These are phyloP conservation scores for Carex cristatella DNA, from an alignment of 176 grass and related monocot genomes.

Conservation along the genomic window DNA sequence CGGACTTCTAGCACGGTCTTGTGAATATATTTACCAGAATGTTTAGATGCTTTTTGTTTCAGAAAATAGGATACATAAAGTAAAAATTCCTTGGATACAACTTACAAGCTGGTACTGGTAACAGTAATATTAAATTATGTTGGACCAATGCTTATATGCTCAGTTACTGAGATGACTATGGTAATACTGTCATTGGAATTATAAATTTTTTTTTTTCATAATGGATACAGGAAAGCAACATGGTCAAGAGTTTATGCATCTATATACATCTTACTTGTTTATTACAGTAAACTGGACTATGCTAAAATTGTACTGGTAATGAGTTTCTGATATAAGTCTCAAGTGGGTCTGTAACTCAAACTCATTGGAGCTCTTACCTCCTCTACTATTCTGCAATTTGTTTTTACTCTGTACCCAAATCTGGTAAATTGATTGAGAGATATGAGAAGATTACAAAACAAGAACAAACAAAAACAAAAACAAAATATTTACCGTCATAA, in stretches of 20 bases:
- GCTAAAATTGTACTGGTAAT: neutral
- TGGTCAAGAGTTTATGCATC: neutral
- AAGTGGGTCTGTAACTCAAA: neutral
- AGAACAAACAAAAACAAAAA: neutral
- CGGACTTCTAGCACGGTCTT: neutral
- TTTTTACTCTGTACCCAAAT: neutral
- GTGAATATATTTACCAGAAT: neutral
- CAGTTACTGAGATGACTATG: neutral
- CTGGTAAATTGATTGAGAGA: neutral
- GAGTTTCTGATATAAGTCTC: neutral
- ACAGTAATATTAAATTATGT: neutral
- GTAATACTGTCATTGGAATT: neutral
- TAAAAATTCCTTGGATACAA: too few relatives aligned
- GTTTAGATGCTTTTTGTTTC: neutral
- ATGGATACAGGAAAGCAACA: neutral
- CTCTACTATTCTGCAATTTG: neutral
- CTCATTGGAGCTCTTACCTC: neutral
- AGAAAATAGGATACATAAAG: neutral
- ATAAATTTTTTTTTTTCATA: neutral
- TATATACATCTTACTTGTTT: slow-evolving; percentile 18
- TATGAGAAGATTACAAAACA: neutral
- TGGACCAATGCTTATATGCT: neutral
- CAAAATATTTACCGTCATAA: neutral
- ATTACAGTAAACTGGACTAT: neutral
- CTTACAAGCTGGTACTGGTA: neutral